A percentile compares a stretch with the other conserved stretches of the same genome.
These are phyloP conservation scores for Penicillium bovifimosum DNA, from an alignment of 495 filamentous ascomycete species.

Conservation along the genomic window DNA sequence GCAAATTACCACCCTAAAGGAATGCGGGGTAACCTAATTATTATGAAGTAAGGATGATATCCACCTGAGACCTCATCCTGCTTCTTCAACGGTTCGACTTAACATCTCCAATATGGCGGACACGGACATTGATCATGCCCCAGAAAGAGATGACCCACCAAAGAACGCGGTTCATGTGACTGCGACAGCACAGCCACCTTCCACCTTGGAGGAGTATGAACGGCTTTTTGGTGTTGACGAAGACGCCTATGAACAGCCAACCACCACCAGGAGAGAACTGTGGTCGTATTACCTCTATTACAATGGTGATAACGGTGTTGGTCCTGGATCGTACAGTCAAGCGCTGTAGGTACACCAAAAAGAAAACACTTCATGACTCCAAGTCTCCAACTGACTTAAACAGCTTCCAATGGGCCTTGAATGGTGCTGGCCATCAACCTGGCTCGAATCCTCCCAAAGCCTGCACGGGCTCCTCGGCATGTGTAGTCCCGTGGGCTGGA, in stretches of 20 bases:
- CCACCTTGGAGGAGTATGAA: slow-evolving; percentile 30
- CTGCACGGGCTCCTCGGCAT: slow-evolving; percentile 39
- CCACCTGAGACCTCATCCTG: background rate
- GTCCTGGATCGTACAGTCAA: slow-evolving; percentile 42
- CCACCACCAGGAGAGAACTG: slow-evolving; percentile 42
- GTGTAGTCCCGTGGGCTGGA: slow-evolving; percentile 43
- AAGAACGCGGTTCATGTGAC: slow-evolving; percentile 10
- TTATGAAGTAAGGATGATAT: no score
- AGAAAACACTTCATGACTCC: no score
- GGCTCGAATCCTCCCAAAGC: slow-evolving; percentile 34
- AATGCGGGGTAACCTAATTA: slow-evolving; percentile 15
- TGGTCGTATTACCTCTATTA: slow-evolving; percentile 49
- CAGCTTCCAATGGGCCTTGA: slow-evolving; percentile 46
- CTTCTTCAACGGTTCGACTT: background rate
- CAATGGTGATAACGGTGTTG: slow-evolving; percentile 47
- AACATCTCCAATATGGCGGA: slow-evolving; percentile 2
- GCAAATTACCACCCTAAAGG: background rate
- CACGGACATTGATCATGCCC: background rate
- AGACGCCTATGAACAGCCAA: slow-evolving; percentile 39
- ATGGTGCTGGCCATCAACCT: slow-evolving; percentile 40
- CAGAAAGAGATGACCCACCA: background rate
- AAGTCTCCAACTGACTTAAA: background rate
- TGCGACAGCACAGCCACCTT: slow-evolving; percentile 3
- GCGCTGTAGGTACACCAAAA: slow-evolving; percentile 29
- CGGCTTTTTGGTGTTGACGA: slow-evolving; percentile 37